Evolutionary conservation across 805 yeast genomes (phyloP).

Genomic region (Blastobotrys parvus): DNA sequence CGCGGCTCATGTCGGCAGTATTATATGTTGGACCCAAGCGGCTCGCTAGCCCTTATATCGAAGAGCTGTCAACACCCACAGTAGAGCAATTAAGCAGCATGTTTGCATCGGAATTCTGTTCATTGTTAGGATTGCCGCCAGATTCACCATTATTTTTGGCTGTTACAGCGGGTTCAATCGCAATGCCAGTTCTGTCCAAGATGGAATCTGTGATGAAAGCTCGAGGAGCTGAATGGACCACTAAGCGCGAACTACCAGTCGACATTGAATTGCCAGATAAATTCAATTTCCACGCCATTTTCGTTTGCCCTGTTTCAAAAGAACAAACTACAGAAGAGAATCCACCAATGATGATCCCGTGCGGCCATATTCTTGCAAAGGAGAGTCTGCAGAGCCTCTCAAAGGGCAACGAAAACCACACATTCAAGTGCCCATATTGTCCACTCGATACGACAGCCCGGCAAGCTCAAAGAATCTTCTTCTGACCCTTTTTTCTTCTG

Average conservation of each 20-base stretch:
- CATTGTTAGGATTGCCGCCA: conserved; percentile 39
- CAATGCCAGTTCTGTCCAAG: conserved; percentile 47
- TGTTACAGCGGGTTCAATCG: conserved; percentile 42
- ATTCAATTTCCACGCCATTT: conserved; percentile 53
- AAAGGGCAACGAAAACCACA: conserved; percentile 32
- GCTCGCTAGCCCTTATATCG: conserved; percentile 19
- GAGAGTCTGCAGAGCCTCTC: conserved; percentile 43
- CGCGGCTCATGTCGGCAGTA: conserved; percentile 37
- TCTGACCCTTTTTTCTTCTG: conserved; percentile 23
- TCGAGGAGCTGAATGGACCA: conserved; percentile 44
- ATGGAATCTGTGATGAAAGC: conserved; percentile 35
- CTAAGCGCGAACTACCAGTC: conserved; percentile 52
- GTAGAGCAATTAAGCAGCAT: conserved; percentile 26
- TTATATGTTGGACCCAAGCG: conserved; percentile 21
- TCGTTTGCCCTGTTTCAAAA: conserved; percentile 64
- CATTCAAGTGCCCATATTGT: conserved; percentile 68
- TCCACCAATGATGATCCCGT: conserved; percentile 56
- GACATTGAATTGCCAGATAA: conserved; percentile 47
- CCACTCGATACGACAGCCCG: conserved; percentile 40
- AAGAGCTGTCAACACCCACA: conserved; percentile 22
- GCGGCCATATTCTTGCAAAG: conserved; percentile 55
- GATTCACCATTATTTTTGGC: conserved; percentile 47
- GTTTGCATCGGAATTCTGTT: conserved; percentile 44
- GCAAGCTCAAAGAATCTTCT: conserved; percentile 38
- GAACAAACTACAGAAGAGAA: conserved; percentile 52